Evolutionary conservation across 2,329 filamentous ascomycete genomes (phyloP), one percentile per base, ranked within the genome.

Genomic region (Ophidiomyces ophidiicola): DNA sequence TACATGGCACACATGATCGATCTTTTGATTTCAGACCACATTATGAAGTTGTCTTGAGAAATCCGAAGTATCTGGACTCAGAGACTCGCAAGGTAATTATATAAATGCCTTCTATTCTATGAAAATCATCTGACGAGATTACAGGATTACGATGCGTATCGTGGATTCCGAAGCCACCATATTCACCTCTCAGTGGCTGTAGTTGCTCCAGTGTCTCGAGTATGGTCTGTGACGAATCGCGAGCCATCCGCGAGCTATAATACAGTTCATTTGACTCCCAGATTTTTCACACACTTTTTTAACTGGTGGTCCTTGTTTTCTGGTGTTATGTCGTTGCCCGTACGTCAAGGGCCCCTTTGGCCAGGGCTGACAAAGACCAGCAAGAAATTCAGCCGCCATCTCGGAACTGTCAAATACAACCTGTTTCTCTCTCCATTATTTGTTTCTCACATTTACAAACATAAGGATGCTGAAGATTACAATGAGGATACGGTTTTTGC

Each of bases 401-500:
- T 98, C 45, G 88, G 86, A n/a, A 98, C 92, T 6, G 87, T 98
- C 68, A 98, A 98, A 67, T 96, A 96, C 64, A 94, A 88, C 46
- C 66, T 98, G 15, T 71, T 96, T 2, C 68, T 98, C 11, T 93
- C 90, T 2, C 90, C 90, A 0, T 66, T 98, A 2, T 98, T 93
- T 59, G 74, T 98, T 46, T 92, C 87, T 50, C 90, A 98, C 52
- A 86, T 98, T 21, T 98, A 98, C 66, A 96, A 94, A 60, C 90
- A 98, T 65, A 94, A 94, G 57, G 90, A 98, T 53, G 77, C 77
- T 0, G 88, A 94, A 54, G 86, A 94, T 44, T 82, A 84, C 53
- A 71, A 74, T 0, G 80, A 87, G 45, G 70, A 78, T 46, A 71
- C 80, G 0, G 83, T 94, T 4, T 90, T 85, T 32, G 88, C 88